Evolutionary conservation across 2,329 filamentous ascomycete species (phyloP).

Genomic region (Drechslerella coelobrocha): DNA sequence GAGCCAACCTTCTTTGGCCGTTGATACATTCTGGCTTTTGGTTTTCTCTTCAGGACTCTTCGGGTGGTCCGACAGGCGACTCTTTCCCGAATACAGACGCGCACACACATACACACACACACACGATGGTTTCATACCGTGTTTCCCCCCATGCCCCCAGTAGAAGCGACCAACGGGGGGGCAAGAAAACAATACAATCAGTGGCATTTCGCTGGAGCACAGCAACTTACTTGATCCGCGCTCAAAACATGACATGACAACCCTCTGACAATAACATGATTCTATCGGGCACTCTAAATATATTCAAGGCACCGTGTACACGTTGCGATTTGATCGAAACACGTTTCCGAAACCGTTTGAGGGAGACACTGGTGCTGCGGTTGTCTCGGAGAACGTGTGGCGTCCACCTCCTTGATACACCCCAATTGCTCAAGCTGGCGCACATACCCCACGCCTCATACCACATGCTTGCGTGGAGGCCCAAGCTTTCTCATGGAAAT

Average conservation of each 20-base stretch:
- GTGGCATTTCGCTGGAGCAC: background rate
- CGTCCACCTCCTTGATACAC: slow-evolving; percentile 17
- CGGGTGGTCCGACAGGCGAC: background rate
- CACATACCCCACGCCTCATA: background rate
- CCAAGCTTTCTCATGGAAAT: too few relatives aligned
- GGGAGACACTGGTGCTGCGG: slow-evolving; percentile 20
- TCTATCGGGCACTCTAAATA: slow-evolving; percentile 6
- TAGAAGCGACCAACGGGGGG: background rate
- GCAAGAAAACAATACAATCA: background rate
- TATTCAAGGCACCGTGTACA: background rate
- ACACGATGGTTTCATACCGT: background rate
- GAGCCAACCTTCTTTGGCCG: background rate
- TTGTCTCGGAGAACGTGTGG: slow-evolving; percentile 33
- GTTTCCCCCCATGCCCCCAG: background rate
- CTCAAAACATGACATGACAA: slow-evolving; percentile 26
- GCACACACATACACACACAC: too few relatives aligned
- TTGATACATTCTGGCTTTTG: background rate
- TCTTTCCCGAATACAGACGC: background rate
- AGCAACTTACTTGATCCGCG: background rate
- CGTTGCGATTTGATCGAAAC: slow-evolving; percentile 10
- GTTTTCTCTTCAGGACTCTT: background rate
- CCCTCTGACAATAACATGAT: slow-evolving; percentile 42
- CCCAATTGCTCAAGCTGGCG: background rate
- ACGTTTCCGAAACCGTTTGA: slow-evolving; percentile 40
- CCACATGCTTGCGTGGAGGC: background rate